phyloP scores from a whole-genome alignment of 805 yeast genomes.

The Saccharomycopsis fermentans region DNA sequence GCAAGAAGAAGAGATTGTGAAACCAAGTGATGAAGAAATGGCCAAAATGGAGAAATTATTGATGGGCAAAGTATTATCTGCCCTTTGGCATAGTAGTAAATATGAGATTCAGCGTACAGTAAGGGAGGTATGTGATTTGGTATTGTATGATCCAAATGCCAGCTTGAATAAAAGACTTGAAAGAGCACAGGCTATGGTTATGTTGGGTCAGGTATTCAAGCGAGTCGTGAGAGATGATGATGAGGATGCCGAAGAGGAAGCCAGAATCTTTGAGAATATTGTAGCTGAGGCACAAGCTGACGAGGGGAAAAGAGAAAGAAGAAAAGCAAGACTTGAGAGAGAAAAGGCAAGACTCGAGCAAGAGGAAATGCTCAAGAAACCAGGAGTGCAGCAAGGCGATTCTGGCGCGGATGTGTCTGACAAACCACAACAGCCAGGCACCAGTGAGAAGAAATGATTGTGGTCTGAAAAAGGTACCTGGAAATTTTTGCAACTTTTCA shows the following conservation, averaged over 20 bases:
- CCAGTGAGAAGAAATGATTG: background rate
- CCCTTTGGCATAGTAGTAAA: slow-evolving; percentile 78
- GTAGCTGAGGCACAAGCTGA: slow-evolving; percentile 44
- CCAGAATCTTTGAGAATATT: slow-evolving; percentile 65
- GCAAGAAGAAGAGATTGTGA: slow-evolving; percentile 41
- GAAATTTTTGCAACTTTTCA: no score
- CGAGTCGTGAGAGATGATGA: slow-evolving; percentile 50
- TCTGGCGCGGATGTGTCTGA: background rate
- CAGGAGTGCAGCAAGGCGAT: background rate
- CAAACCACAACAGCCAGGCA: background rate
- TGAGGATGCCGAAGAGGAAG: slow-evolving; percentile 53
- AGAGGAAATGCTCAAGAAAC: background rate
- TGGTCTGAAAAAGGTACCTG: no score
- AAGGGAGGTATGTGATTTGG: slow-evolving; percentile 58
- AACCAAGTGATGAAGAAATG: slow-evolving; percentile 47
- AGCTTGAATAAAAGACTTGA: slow-evolving; percentile 36
- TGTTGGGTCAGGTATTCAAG: slow-evolving; percentile 55
- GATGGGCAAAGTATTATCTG: slow-evolving; percentile 71
- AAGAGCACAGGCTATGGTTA: slow-evolving; percentile 52
- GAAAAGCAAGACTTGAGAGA: slow-evolving; percentile 12
- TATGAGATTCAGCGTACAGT: slow-evolving; percentile 69
- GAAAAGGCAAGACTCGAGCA: slow-evolving; percentile 6
- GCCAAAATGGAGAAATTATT: slow-evolving; percentile 65
- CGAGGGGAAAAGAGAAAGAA: slow-evolving; percentile 22
- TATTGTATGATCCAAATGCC: slow-evolving; percentile 48